Conservation (phyloP, 2,329 filamentous ascomycete genomes). For the Pseudodiploospora longispora region DNA sequence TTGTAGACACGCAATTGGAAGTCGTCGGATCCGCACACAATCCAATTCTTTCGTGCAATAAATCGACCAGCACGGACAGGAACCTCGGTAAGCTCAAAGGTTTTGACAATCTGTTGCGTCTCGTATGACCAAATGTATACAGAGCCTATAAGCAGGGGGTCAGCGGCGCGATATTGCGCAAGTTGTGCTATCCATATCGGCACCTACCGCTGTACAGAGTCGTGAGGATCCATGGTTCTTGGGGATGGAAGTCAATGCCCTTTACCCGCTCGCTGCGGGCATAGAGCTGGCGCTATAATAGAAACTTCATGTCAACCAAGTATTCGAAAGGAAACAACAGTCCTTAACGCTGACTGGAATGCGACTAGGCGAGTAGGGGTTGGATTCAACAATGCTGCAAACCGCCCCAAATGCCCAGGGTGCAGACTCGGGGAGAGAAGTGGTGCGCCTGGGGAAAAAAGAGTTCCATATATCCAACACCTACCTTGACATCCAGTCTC, state of each 20-base stretch:
- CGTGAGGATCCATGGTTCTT: slow-evolving; percentile 93
- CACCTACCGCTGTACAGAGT: slow-evolving; percentile 85
- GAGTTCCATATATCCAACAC: slow-evolving; percentile 8
- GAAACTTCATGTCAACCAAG: neutral
- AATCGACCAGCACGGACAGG: slow-evolving; percentile 95
- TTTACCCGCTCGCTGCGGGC: slow-evolving; percentile 94
- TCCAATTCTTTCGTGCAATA: slow-evolving; percentile 98
- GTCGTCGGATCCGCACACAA: slow-evolving; percentile 91
- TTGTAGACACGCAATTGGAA: slow-evolving; percentile 88
- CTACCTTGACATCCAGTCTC: slow-evolving; percentile 36
- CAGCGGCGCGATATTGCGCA: slow-evolving; percentile 1
- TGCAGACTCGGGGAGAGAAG: neutral
- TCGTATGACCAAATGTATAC: slow-evolving; percentile 99
- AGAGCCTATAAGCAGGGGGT: slow-evolving; percentile 56
- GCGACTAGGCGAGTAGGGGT: neutral
- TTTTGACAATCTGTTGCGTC: slow-evolving; percentile 94
- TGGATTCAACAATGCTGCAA: neutral
- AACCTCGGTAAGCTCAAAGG: slow-evolving; percentile 97
- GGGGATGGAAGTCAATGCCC: slow-evolving; percentile 93
- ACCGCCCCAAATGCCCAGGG: neutral
- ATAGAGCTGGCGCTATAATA: slow-evolving; percentile 37
- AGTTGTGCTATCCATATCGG: neutral
- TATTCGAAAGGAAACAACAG: slow-evolving; percentile 3
- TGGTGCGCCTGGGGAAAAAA: neutral
- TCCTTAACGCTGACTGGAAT: neutral